A percentile compares a stretch with the other conserved stretches of the same genome.
Conservation (phyloP, 2,329 filamentous ascomycete genomes). For the Claviceps paspali region DNA sequence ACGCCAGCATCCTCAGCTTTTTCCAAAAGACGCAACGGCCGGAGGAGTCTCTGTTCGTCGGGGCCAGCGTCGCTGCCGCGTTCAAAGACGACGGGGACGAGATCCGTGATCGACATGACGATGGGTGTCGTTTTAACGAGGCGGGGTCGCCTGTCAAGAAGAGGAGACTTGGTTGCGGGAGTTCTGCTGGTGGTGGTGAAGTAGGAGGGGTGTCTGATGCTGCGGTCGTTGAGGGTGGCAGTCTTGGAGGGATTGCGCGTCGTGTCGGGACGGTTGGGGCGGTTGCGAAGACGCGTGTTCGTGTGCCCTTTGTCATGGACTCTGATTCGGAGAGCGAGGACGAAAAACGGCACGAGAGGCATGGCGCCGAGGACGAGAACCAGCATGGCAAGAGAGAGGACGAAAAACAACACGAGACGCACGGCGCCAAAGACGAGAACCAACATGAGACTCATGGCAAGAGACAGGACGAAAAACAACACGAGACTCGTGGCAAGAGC, state of each 20-base stretch:
- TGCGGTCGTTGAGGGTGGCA: no score
- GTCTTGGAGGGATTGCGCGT: no score
- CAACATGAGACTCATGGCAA: no score
- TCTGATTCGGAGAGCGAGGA: constrained; percentile 45
- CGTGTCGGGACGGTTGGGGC: no score
- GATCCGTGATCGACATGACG: constrained; percentile 14
- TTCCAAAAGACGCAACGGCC: constrained; percentile 54
- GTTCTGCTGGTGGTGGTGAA: no score
- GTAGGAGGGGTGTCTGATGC: no score
- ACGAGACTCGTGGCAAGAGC: no score
- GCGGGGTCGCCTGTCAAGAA: constrained; percentile 17
- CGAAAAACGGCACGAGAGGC: constrained; percentile 12
- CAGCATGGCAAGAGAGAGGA: no score
- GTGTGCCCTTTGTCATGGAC: constrained; percentile 51
- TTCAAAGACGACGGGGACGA: constrained; percentile 14
- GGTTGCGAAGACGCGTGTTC: constrained; percentile 14
- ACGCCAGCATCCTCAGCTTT: constrained; percentile 57
- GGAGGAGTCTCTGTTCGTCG: constrained; percentile 42
- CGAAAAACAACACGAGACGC: no score
- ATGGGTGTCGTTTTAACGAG: constrained; percentile 19
- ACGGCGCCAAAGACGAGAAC: no score
- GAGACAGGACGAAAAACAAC: no score
- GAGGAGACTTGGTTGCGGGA: constrained; percentile 14
- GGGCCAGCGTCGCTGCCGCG: constrained; percentile 10
- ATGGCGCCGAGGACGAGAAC: no score